These are phyloP conservation scores for Euphorbia corollata DNA, from an alignment of 441 rosid genomes.

Conservation along the genomic window DNA sequence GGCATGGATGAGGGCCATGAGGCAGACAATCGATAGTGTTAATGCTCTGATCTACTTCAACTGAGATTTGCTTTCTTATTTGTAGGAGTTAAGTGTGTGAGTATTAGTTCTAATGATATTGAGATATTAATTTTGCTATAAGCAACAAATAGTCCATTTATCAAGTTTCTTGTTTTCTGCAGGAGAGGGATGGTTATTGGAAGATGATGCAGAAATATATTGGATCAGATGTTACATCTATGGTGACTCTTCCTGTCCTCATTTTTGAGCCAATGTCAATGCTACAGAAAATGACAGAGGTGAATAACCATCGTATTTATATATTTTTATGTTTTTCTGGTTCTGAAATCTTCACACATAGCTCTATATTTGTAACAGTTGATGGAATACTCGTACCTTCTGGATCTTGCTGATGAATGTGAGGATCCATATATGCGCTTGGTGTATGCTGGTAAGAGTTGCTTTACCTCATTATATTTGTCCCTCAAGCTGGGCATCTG, in stretches of 20 bases:
- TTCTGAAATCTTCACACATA: conserved; percentile 11
- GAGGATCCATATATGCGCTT: conserved; percentile 92
- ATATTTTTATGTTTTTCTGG: not conserved
- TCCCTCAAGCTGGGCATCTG: conserved; percentile 5
- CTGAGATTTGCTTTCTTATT: not conserved
- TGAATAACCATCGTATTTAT: conserved; percentile 19
- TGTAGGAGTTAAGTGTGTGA: not conserved
- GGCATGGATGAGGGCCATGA: no score
- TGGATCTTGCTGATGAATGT: conserved; percentile 83
- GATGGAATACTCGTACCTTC: conserved; percentile 88
- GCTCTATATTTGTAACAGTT: conserved; percentile 45
- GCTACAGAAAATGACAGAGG: conserved; percentile 99
- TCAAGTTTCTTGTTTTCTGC: conserved; percentile 19
- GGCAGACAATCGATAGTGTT: not conserved
- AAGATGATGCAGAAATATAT: conserved; percentile 94
- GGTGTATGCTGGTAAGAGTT: conserved; percentile 74
- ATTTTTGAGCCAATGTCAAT: conserved; percentile 91
- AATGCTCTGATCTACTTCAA: not conserved
- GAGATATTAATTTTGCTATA: not conserved
- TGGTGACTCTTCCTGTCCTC: conserved; percentile 98
- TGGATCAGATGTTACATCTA: conserved; percentile 88
- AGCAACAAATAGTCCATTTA: not conserved
- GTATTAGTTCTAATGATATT: not conserved
- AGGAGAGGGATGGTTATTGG: conserved; percentile 96
- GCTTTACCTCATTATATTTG: conserved; percentile 9